Conservation (phyloP, 805 yeast species). For the Wickerhamomyces ciferrii region DNA sequence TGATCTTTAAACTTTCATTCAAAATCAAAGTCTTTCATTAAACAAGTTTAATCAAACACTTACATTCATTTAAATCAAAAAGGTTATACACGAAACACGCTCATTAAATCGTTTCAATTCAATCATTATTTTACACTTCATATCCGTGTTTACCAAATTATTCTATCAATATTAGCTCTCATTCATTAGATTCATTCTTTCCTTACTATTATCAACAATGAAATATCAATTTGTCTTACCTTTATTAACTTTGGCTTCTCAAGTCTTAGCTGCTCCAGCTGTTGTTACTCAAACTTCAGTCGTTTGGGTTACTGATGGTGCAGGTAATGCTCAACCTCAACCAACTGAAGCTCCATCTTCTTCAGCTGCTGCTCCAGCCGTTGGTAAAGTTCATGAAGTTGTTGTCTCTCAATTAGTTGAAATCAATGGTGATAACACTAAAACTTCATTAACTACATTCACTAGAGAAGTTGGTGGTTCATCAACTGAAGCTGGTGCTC, state of each 20-base stretch:
- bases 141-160: background rate
- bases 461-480: conserved; percentile 5
- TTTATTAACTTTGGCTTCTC: conserved; percentile 17
- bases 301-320: conserved; percentile 20
- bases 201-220: conserved; percentile 11
- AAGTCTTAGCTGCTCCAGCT: conserved; percentile 22
- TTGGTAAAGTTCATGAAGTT: conserved; percentile 17
- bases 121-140: too few relatives aligned
- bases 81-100: background rate
- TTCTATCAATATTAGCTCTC: background rate
- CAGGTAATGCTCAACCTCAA: conserved; percentile 4
- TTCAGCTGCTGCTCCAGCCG: conserved; percentile 15
- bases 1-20: background rate
- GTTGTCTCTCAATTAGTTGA: conserved; percentile 20
- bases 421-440: conserved; percentile 15
- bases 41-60: background rate
- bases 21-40: background rate
- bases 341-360: conserved; percentile 8
- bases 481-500: conserved; percentile 1
- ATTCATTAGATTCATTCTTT: background rate
- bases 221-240: conserved; percentile 18
- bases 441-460: conserved; percentile 16
- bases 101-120: background rate
- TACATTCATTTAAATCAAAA: background rate
- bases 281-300: conserved; percentile 21